Conservation (phyloP, 257 asterid genomes). For the Haberlea rhodopensis region DNA sequence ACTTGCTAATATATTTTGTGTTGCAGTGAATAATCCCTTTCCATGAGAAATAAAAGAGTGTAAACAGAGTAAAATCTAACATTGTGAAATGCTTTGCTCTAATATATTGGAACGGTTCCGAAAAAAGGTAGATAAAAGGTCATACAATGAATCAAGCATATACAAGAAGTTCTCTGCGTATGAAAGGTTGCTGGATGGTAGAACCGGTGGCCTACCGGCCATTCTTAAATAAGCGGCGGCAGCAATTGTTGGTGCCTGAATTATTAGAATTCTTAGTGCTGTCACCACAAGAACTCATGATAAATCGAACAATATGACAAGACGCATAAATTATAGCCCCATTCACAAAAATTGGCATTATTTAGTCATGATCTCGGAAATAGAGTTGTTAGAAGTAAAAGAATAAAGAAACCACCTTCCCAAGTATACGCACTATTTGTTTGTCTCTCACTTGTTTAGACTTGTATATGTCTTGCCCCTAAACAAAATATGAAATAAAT, state of each 20-base stretch:
- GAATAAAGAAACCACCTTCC: slow-evolving; percentile 53
- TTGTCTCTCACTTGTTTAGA: slow-evolving; percentile 93
- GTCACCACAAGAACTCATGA: slow-evolving; percentile 16
- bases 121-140: slow-evolving; percentile 25
- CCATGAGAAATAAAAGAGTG: slow-evolving; percentile 17
- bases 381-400: slow-evolving; percentile 5
- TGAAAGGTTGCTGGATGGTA: slow-evolving; percentile 89
- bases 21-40: slow-evolving; percentile 7
- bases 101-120: neutral
- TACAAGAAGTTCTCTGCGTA: slow-evolving; percentile 96
- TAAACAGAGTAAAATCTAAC: neutral
- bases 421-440: slow-evolving; percentile 91
- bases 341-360: slow-evolving; percentile 1
- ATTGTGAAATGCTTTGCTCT: slow-evolving; percentile 15
- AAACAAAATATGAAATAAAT: slow-evolving; percentile 20
- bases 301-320: slow-evolving; percentile 3
- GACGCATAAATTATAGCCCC: slow-evolving; percentile 2
- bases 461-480: slow-evolving; percentile 86
- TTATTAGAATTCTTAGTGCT: slow-evolving; percentile 18
- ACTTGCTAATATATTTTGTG: slow-evolving; percentile 8
- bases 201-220: slow-evolving; percentile 99
- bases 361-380: slow-evolving; percentile 9
- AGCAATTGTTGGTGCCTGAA: slow-evolving; percentile 96
- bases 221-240: slow-evolving; percentile 98
- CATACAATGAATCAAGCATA: slow-evolving; percentile 98